Conservation (phyloP, 441 rosid species). For the Isatis lusitanica region DNA sequence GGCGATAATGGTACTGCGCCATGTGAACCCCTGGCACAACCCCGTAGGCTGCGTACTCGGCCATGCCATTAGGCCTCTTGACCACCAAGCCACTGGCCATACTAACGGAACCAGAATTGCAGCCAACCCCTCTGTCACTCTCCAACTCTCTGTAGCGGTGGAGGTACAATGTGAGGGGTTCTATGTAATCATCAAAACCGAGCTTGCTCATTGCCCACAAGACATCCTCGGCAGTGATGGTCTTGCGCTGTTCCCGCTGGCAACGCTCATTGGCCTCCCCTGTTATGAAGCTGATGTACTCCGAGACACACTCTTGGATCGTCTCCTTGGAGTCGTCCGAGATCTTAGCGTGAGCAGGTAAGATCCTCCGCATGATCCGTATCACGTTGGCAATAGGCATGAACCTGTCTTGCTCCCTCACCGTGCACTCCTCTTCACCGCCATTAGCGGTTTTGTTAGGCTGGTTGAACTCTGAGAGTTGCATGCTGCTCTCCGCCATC, state of each 20-base stretch:
- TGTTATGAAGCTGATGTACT: conserved; percentile 96
- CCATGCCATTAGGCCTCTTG: conserved; percentile 50
- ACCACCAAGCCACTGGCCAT: conserved; percentile 49
- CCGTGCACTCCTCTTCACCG: conserved; percentile 64
- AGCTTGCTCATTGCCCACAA: conserved; percentile 95
- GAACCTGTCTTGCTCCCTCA: conserved; percentile 73
- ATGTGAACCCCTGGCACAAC: conserved; percentile 46
- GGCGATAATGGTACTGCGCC: conserved; percentile 40
- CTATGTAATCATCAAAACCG: conserved; percentile 90
- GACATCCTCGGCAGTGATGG: conserved; percentile 91
- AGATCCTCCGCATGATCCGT: conserved; percentile 70
- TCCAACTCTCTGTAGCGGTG: conserved; percentile 69
- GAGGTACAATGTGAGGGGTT: conserved; percentile 67
- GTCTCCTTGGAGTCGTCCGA: conserved; percentile 96
- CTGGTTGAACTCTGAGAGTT: conserved; percentile 33
- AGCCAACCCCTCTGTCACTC: conserved; percentile 51
- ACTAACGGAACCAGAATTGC: conserved; percentile 52
- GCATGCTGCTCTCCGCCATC: conserved; percentile 34
- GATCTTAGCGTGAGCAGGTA: conserved; percentile 77
- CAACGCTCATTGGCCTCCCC: conserved; percentile 95
- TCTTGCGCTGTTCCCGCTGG: conserved; percentile 97
- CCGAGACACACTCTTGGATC: conserved; percentile 95
- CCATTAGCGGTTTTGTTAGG: conserved; percentile 18
- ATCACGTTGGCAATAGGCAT: conserved; percentile 78
- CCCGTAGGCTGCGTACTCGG: conserved; percentile 49